A percentile compares a stretch with the other conserved stretches of the same genome.
These are phyloP conservation scores for Caryopteris hybrid DNA, from an alignment of 305 asterid genomes.

Conservation along the genomic window DNA sequence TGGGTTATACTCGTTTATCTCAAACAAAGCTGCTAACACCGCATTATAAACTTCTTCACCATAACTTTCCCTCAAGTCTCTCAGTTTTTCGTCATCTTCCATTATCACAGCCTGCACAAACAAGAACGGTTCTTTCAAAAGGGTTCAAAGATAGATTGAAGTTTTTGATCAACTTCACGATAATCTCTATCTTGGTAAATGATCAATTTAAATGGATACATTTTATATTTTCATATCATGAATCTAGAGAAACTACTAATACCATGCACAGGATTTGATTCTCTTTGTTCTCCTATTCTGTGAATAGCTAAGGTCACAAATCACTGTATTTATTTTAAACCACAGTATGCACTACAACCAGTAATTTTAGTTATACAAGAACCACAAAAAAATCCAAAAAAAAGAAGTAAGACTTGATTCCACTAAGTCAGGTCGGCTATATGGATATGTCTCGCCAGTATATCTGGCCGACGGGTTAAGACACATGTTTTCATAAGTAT, in stretches of 20 bases:
- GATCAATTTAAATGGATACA: background rate
- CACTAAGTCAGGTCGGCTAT: too few relatives aligned
- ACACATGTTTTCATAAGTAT: background rate
- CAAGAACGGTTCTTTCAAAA: conserved; percentile 11
- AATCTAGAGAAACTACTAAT: too few relatives aligned
- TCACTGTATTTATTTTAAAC: background rate
- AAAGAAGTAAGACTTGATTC: background rate
- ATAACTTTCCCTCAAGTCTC: conserved; percentile 47
- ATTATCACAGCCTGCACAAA: conserved; percentile 42
- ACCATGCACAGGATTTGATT: background rate
- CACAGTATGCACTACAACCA: background rate
- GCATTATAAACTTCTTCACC: conserved; percentile 59
- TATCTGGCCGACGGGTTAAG: too few relatives aligned
- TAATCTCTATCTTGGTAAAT: background rate
- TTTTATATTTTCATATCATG: too few relatives aligned
- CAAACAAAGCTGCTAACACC: conserved; percentile 44
- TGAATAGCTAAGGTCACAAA: background rate
- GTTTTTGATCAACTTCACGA: background rate
- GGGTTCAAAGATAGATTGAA: background rate
- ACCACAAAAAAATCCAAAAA: too few relatives aligned
- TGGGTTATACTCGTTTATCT: conserved; percentile 71
- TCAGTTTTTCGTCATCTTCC: conserved; percentile 67
- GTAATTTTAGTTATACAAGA: too few relatives aligned
- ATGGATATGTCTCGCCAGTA: too few relatives aligned
- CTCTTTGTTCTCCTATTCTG: background rate